Conservation (phyloP, 352 stramenopile species). For the Pythium insidiosum region DNA sequence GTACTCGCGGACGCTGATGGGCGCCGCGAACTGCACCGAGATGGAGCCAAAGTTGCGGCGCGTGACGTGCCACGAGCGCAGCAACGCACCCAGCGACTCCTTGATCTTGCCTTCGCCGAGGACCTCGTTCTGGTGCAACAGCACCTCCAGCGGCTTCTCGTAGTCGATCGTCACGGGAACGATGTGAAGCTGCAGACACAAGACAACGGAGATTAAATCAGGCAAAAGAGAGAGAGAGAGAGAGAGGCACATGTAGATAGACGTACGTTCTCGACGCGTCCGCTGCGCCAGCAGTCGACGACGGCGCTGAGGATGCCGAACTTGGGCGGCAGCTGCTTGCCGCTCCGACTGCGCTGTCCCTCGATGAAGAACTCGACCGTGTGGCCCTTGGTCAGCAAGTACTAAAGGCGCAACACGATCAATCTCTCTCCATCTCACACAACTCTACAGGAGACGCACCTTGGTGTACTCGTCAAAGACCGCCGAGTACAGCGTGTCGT, state of each 20-base stretch:
- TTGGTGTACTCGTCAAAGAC: constrained; percentile 80
- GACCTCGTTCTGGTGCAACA: constrained; percentile 77
- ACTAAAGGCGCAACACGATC: constrained; percentile 26
- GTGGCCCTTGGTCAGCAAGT: constrained; percentile 61
- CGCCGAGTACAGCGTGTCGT: constrained; percentile 61
- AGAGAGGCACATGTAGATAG: neutral
- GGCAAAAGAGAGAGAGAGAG: neutral
- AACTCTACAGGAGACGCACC: constrained; percentile 5
- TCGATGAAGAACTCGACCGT: constrained; percentile 87
- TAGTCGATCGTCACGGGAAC: constrained; percentile 85
- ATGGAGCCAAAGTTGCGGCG: constrained; percentile 81
- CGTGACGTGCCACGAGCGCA: constrained; percentile 60
- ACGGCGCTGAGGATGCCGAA: constrained; percentile 71
- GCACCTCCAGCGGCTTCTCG: constrained; percentile 75
- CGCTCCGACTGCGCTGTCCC: constrained; percentile 71
- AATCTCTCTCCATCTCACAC: neutral
- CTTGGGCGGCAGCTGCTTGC: constrained; percentile 77
- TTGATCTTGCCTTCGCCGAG: constrained; percentile 76
- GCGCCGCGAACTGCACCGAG: constrained; percentile 63
- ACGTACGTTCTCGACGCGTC: constrained; percentile 70
- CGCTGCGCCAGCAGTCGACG: constrained; percentile 59
- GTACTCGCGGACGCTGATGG: constrained; percentile 61
- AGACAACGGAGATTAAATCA: too few species aligned
- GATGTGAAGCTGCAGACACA: constrained; percentile 49
- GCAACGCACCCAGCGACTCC: constrained; percentile 57